Conservation (phyloP, 106 monocot genomes). For the Hemerocallis citrina region DNA sequence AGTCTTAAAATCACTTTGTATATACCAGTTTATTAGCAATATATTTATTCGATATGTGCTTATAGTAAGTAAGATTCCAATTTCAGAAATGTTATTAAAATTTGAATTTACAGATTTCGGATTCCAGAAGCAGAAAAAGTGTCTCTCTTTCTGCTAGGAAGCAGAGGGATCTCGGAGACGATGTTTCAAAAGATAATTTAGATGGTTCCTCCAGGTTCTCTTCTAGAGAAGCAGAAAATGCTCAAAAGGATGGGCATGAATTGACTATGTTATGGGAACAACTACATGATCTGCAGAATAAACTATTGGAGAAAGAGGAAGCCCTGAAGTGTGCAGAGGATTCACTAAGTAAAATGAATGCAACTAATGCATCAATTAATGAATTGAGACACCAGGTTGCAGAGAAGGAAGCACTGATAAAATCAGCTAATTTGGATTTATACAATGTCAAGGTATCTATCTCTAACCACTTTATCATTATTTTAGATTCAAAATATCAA, state of each 20-base stretch:
- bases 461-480: no score
- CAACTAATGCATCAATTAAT: slow-evolving; percentile 24
- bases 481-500: no score
- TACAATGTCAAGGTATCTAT: slow-evolving; percentile 75
- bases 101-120: slow-evolving; percentile 27
- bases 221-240: slow-evolving; percentile 21
- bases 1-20: no score
- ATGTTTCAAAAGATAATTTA: slow-evolving; percentile 5
- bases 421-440: slow-evolving; percentile 55
- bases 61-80: no score
- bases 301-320: slow-evolving; percentile 70
- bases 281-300: slow-evolving; percentile 50
- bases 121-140: slow-evolving; percentile 28
- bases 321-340: slow-evolving; percentile 53
- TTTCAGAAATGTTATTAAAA: no score
- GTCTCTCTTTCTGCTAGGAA: slow-evolving; percentile 37
- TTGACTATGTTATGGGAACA: slow-evolving; percentile 45
- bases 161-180: slow-evolving; percentile 22
- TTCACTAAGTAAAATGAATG: slow-evolving; percentile 42
- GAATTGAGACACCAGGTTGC: slow-evolving; percentile 38
- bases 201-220: slow-evolving; percentile 10
- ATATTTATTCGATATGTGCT: no score
- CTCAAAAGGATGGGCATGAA: slow-evolving; percentile 43
- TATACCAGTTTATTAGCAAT: no score
- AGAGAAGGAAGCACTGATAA: slow-evolving; percentile 69